These are phyloP conservation scores for Pyrenula massariospora DNA, from an alignment of 495 filamentous ascomycete genomes.

Conservation along the genomic window DNA sequence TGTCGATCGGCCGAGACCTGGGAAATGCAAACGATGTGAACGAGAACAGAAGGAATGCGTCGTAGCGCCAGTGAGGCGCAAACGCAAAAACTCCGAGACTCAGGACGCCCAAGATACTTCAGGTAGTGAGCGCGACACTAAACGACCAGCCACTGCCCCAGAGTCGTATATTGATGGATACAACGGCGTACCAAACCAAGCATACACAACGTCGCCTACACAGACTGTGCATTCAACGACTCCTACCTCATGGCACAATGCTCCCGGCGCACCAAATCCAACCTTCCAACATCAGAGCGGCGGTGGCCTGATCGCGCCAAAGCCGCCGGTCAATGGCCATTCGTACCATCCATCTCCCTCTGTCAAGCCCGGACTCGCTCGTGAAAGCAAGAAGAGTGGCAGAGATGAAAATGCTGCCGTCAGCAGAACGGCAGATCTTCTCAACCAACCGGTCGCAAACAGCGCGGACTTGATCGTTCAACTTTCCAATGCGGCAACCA, in stretches of 20 bases:
- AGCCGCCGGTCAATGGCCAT: not conserved
- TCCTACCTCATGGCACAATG: not conserved
- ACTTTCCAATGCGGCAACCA: constrained; percentile 45
- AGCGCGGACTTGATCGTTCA: constrained; percentile 48
- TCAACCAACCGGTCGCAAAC: constrained; percentile 46
- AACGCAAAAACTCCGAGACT: constrained; percentile 66
- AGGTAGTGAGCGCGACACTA: not conserved
- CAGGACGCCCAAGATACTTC: constrained; percentile 21
- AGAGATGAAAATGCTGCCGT: constrained; percentile 35
- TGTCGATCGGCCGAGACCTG: constrained; percentile 87
- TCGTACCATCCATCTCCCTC: not conserved
- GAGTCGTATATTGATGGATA: not conserved
- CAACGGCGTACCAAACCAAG: not conserved
- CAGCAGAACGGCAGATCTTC: constrained; percentile 38
- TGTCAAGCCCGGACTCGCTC: too few relatives aligned
- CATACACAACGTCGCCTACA: not conserved
- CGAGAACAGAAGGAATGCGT: constrained; percentile 90
- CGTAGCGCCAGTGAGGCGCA: constrained; percentile 91
- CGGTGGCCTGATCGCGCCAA: not conserved
- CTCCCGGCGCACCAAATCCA: not conserved
- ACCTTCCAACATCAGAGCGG: not conserved
- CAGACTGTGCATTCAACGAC: not conserved
- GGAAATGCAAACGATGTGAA: constrained; percentile 86
- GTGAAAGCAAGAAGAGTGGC: not conserved
- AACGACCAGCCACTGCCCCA: not conserved